These are phyloP conservation scores for Niveomyces coronatus DNA, from an alignment of 2,329 filamentous ascomycete species.

Conservation along the genomic window DNA sequence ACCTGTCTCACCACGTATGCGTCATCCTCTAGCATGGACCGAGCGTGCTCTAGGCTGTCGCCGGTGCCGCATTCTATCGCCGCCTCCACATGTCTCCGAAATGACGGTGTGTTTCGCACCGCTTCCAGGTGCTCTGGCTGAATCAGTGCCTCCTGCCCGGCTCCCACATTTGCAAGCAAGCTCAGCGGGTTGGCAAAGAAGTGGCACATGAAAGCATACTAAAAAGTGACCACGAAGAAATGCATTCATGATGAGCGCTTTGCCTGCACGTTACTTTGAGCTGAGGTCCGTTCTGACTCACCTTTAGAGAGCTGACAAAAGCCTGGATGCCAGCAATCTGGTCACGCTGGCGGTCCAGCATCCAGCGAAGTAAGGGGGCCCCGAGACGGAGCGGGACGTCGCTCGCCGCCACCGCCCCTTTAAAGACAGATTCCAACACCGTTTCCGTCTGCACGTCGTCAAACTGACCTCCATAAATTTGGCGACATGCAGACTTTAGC, in stretches of 20 bases:
- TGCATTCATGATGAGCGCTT: too few species aligned
- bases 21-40: conserved; percentile 49
- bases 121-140: conserved; percentile 55
- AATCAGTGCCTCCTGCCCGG: conserved; percentile 26
- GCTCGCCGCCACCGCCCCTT: conserved; percentile 48
- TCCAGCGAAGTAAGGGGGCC: conserved; percentile 46
- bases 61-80: conserved; percentile 33
- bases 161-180: conserved; percentile 39
- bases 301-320: conserved; percentile 61
- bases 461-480: conserved; percentile 61
- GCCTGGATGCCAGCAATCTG: conserved; percentile 67
- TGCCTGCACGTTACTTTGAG: too few species aligned
- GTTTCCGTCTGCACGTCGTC: conserved; percentile 64
- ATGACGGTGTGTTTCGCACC: conserved; percentile 58
- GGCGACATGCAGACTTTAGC: conserved; percentile 55
- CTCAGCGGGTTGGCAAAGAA: conserved; percentile 72
- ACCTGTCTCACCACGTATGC: conserved; percentile 38
- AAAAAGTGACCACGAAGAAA: conserved; percentile 1
- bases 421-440: conserved; percentile 64
- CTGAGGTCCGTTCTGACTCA: too few species aligned
- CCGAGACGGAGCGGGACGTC: conserved; percentile 53
- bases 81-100: conserved; percentile 44
- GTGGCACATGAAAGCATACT: conserved; percentile 81
- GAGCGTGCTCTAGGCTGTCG: conserved; percentile 31
- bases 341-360: conserved; percentile 64